A percentile compares a stretch with the other conserved stretches of the same genome.
phyloP scores from a whole-genome alignment of 352 stramenopile species.

The Plasmopara muralis region DNA sequence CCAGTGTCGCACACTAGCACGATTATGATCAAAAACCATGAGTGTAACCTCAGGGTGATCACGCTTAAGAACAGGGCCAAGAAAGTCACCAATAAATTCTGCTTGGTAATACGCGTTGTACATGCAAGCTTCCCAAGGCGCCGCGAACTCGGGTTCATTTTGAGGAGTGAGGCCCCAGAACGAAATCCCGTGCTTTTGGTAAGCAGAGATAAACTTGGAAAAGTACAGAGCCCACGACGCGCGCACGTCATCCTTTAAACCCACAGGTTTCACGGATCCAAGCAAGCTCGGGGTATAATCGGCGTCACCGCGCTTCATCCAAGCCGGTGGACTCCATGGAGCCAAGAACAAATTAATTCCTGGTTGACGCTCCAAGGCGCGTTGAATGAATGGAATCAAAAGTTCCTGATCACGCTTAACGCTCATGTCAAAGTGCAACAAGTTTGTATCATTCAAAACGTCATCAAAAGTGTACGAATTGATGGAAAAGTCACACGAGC shows the following conservation, averaged over 20 bases:
- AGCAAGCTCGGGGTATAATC: constrained; percentile 62
- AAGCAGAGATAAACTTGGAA: constrained; percentile 88
- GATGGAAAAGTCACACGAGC: constrained; percentile 84
- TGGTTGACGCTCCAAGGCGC: constrained; percentile 53
- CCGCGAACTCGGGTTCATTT: constrained; percentile 84
- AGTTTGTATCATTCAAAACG: constrained; percentile 50
- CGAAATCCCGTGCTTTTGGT: constrained; percentile 71
- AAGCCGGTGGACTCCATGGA: constrained; percentile 85
- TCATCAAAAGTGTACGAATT: constrained; percentile 86
- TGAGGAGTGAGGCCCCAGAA: constrained; percentile 89
- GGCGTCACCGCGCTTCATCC: constrained; percentile 66
- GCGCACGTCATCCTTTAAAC: constrained; percentile 43
- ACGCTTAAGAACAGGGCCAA: constrained; percentile 72
- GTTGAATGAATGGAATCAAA: constrained; percentile 82
- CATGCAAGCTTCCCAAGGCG: constrained; percentile 65
- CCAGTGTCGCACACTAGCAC: constrained; percentile 63
- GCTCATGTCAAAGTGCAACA: constrained; percentile 72
- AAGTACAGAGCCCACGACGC: constrained; percentile 87
- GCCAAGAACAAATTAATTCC: constrained; percentile 81
- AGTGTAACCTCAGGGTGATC: constrained; percentile 88
- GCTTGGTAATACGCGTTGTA: constrained; percentile 52
- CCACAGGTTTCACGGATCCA: constrained; percentile 43
- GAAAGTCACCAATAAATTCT: constrained; percentile 77
- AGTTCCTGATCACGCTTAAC: constrained; percentile 64
- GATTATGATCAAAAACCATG: constrained; percentile 91